These are phyloP conservation scores for Pythium chondricola DNA, from an alignment of 352 stramenopile genomes.

Conservation along the genomic window DNA sequence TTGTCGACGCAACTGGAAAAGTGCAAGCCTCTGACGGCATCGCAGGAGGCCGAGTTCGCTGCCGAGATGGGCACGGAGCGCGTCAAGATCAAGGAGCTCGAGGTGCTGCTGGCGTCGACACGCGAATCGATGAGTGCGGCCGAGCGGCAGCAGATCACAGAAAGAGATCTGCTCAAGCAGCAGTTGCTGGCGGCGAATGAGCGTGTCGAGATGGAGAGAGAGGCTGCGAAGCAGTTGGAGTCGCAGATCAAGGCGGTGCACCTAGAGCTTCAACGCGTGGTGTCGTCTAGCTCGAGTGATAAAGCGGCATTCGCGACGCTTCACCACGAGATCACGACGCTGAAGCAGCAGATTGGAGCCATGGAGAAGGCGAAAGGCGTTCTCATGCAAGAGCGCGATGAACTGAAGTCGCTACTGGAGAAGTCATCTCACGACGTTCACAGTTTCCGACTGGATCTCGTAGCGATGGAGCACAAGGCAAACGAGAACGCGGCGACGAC, in stretches of 20 bases:
- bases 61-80: constrained; percentile 24
- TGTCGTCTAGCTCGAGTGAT: constrained; percentile 31
- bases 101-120: constrained; percentile 24
- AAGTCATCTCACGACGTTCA: constrained; percentile 28
- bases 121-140: constrained; percentile 29
- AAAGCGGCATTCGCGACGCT: constrained; percentile 24
- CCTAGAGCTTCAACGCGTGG: constrained; percentile 36
- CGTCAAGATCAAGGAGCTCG: constrained; percentile 31
- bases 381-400: constrained; percentile 32
- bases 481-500: constrained; percentile 19
- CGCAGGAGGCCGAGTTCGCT: constrained; percentile 30
- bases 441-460: constrained; percentile 25
- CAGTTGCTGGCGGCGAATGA: constrained; percentile 34
- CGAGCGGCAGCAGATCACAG: constrained; percentile 31
- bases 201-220: constrained; percentile 31
- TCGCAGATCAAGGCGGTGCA: constrained; percentile 36
- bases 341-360: constrained; percentile 45
- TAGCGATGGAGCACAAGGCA: constrained; percentile 33
- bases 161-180: constrained; percentile 51
- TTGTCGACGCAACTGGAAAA: constrained; percentile 47
- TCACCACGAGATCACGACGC: constrained; percentile 41
- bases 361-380: constrained; percentile 38
- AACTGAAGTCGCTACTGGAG: constrained; percentile 29
- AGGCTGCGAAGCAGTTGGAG: constrained; percentile 33
- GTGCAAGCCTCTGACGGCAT: constrained; percentile 29